Conservation (phyloP, 2,329 filamentous ascomycete genomes). For the Whalleya microplaca region DNA sequence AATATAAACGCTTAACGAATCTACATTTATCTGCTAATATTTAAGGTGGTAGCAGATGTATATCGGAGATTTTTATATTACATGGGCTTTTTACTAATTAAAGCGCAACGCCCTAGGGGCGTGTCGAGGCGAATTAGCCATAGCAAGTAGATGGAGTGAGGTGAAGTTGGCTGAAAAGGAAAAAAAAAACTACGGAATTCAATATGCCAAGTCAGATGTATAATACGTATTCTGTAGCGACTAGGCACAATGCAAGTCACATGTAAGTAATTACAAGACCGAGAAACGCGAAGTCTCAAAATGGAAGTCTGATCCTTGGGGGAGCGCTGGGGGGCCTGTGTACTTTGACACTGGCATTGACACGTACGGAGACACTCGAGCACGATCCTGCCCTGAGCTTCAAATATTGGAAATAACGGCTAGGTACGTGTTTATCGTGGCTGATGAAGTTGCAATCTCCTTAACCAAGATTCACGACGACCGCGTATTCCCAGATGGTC, state of each 20-base stretch:
- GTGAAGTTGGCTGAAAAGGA: neutral
- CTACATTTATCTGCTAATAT: too few species aligned
- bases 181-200: neutral
- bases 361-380: neutral
- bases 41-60: too few species aligned
- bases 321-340: too few species aligned
- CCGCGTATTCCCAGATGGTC: neutral
- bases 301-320: neutral
- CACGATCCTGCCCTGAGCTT: neutral
- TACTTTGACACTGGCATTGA: neutral
- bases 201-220: neutral
- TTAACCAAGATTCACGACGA: neutral
- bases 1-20: too few species aligned
- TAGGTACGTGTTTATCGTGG: slow-evolving; percentile 5
- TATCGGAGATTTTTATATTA: too few species aligned
- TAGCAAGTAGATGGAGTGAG: too few species aligned
- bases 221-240: too few species aligned
- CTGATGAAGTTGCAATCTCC: neutral
- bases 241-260: neutral
- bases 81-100: too few species aligned
- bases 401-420: neutral
- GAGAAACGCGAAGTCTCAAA: neutral
- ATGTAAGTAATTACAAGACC: neutral
- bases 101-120: too few species aligned
- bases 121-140: too few species aligned